Evolutionary conservation across 805 yeast species (phyloP).

Genomic region (Pichia phayaonensis): DNA sequence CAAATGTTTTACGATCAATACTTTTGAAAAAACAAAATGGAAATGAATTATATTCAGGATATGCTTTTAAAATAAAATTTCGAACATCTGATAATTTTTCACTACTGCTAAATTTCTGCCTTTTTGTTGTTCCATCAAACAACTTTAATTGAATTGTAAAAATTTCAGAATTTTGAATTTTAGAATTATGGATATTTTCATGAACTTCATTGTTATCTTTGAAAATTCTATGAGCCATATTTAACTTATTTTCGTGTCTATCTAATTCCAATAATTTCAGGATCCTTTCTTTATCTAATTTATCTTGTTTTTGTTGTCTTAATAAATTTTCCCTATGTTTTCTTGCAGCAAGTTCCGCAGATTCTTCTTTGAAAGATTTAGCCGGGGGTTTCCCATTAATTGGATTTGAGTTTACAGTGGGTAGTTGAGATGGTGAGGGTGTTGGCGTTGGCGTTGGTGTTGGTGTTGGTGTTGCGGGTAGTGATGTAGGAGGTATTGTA

Average conservation of each 20-base stretch:
- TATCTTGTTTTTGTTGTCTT: constrained; percentile 30
- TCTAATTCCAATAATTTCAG: constrained; percentile 46
- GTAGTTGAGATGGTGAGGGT: constrained; percentile 7
- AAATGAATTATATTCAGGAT: constrained; percentile 39
- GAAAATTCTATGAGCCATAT: background rate
- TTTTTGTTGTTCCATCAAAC: constrained; percentile 57
- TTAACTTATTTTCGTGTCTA: constrained; percentile 19
- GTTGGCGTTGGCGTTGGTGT: background rate
- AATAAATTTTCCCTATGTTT: constrained; percentile 33
- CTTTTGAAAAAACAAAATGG: constrained; percentile 46
- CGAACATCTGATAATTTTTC: constrained; percentile 53
- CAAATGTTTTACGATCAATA: constrained; percentile 56
- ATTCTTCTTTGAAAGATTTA: constrained; percentile 31
- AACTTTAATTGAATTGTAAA: constrained; percentile 45
- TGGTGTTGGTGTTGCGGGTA: too few species aligned
- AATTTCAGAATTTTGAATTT: constrained; percentile 31
- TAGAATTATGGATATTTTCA: constrained; percentile 19
- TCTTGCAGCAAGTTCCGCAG: constrained; percentile 32
- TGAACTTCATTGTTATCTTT: constrained; percentile 7
- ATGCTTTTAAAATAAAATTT: constrained; percentile 44
- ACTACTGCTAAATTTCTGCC: constrained; percentile 38
- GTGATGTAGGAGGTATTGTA: background rate
- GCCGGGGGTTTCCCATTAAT: background rate
- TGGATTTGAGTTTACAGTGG: background rate
- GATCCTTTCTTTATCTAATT: constrained; percentile 50